Evolutionary conservation across 148 eudicot genomes (phyloP).

Genomic region (Suaeda aralocaspica): DNA sequence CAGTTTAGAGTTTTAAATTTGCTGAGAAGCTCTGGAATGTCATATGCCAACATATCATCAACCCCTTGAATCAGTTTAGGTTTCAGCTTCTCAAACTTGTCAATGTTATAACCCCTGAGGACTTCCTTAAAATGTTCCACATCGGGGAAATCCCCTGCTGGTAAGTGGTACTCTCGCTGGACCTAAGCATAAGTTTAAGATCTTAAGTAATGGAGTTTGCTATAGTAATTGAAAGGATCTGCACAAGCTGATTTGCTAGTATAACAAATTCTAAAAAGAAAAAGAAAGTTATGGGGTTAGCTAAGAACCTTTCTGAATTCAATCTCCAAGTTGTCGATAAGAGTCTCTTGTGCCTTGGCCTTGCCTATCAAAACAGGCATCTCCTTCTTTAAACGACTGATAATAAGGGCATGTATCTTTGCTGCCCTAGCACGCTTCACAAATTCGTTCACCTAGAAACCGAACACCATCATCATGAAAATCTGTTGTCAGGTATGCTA

Average conservation of each 20-base stretch:
- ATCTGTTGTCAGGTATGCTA: background rate
- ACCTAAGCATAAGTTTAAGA: constrained; percentile 38
- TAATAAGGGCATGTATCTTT: constrained; percentile 81
- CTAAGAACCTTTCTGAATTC: constrained; percentile 62
- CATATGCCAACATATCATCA: constrained; percentile 85
- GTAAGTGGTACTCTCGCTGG: constrained; percentile 68
- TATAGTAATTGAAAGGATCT: background rate
- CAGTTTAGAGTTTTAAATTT: constrained; percentile 45
- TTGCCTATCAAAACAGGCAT: constrained; percentile 92
- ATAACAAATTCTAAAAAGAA: background rate
- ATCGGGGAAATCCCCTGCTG: constrained; percentile 74
- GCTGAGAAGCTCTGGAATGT: constrained; percentile 75
- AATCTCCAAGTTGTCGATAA: constrained; percentile 66
- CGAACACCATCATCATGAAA: background rate
- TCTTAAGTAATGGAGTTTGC: background rate
- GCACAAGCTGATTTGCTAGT: background rate
- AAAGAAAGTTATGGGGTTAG: background rate
- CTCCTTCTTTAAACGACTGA: constrained; percentile 83
- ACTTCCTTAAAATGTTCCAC: constrained; percentile 59
- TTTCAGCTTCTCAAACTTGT: constrained; percentile 73
- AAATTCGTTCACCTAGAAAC: constrained; percentile 73
- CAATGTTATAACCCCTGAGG: constrained; percentile 53
- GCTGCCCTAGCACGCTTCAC: constrained; percentile 94
- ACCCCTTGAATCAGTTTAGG: constrained; percentile 72
- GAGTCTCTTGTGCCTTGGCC: constrained; percentile 70